Evolutionary conservation across 495 filamentous ascomycete genomes (phyloP).

Genomic region (Penicillium roqueforti): DNA sequence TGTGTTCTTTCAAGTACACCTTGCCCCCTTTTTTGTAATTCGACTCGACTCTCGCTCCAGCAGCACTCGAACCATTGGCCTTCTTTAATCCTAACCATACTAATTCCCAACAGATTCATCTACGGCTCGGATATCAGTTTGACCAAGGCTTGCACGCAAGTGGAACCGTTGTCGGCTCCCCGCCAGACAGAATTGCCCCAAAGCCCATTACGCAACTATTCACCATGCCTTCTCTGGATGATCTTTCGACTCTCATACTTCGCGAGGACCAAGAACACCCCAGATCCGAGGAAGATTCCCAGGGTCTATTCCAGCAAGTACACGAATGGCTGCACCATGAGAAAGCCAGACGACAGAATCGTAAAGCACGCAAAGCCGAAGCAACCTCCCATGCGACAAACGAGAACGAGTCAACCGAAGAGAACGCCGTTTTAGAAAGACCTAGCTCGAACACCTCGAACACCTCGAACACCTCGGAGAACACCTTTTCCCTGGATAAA

Average conservation of each 20-base stretch:
- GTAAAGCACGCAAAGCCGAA: constrained; percentile 35
- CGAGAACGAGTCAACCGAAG: constrained; percentile 23
- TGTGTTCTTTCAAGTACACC: not conserved
- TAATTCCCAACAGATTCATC: constrained; percentile 28
- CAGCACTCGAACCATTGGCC: constrained; percentile 6
- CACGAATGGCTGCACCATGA: constrained; percentile 76
- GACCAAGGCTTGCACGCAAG: constrained; percentile 23
- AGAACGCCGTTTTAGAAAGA: constrained; percentile 25
- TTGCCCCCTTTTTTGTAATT: constrained; percentile 8
- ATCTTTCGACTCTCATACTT: constrained; percentile 28
- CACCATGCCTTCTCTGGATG: constrained; percentile 29
- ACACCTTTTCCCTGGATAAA: constrained; percentile 59
- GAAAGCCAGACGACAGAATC: constrained; percentile 57
- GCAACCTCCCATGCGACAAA: constrained; percentile 24
- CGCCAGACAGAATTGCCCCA: constrained; percentile 25
- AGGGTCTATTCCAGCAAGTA: constrained; percentile 62
- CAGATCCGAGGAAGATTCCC: constrained; percentile 33
- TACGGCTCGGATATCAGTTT: constrained; percentile 23
- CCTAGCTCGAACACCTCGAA: constrained; percentile 21
- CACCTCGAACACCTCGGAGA: constrained; percentile 47
- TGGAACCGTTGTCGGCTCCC: constrained; percentile 22
- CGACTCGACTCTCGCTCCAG: constrained; percentile 2
- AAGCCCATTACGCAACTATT: constrained; percentile 27
- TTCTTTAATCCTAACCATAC: constrained; percentile 12
- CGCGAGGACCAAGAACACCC: constrained; percentile 27